These are phyloP conservation scores for Coccomyxa sp. DNA, from an alignment of 139 green algal genomes.

Conservation along the genomic window DNA sequence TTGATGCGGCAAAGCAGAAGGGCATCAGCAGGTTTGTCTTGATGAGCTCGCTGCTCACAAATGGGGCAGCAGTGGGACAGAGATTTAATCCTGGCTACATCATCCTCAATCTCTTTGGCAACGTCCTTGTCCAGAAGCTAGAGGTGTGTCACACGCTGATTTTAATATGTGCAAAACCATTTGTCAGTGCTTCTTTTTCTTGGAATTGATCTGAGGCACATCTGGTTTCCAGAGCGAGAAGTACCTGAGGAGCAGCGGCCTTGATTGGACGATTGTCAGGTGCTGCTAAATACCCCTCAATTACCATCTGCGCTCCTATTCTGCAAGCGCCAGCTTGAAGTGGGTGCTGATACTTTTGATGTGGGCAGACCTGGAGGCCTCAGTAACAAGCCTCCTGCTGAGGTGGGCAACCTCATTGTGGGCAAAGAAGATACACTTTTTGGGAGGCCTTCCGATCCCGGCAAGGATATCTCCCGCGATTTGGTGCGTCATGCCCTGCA, in stretches of 20 bases:
- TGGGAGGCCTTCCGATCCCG: slow-evolving; percentile 39
- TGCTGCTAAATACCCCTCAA: neutral
- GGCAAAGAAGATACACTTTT: slow-evolving; percentile 51
- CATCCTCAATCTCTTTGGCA: slow-evolving; percentile 59
- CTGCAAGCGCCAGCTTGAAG: neutral
- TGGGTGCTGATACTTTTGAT: neutral
- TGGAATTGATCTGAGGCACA: neutral
- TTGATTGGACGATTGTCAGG: slow-evolving; percentile 47
- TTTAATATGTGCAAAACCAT: neutral
- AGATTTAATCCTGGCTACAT: slow-evolving; percentile 49
- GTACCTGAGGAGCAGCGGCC: slow-evolving; percentile 36
- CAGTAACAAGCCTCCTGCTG: slow-evolving; percentile 9
- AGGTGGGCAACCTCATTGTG: slow-evolving; percentile 45
- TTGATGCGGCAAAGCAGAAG: slow-evolving; percentile 40
- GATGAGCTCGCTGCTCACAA: slow-evolving; percentile 53
- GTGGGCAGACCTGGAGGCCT: slow-evolving; percentile 17
- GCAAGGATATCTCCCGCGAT: slow-evolving; percentile 42
- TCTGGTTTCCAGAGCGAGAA: slow-evolving; percentile 35
- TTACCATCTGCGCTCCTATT: neutral
- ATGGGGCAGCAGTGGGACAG: slow-evolving; percentile 44
- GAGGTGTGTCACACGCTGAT: neutral
- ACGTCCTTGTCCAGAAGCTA: slow-evolving; percentile 44
- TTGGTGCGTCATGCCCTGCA: slow-evolving; percentile 25
- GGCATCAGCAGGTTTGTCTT: slow-evolving; percentile 53
- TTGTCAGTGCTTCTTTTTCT: neutral